phyloP scores from a whole-genome alignment of 768 basidiomycete species.

The Galerina sulciceps region DNA sequence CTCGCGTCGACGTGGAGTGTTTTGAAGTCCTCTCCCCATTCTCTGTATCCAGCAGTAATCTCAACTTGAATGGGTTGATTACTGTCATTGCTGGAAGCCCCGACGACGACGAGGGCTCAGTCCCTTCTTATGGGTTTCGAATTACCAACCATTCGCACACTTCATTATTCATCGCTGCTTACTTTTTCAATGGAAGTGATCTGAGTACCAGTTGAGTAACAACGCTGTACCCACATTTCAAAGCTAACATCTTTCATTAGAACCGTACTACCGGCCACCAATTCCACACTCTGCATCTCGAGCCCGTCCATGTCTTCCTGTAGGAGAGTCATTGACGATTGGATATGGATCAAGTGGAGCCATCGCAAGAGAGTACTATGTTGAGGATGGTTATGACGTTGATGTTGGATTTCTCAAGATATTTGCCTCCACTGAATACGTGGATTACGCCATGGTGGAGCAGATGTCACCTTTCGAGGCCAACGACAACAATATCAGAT shows the following conservation, averaged over 20 bases:
- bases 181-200: not conserved
- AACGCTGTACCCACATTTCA: too few species aligned
- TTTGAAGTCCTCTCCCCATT: not conserved
- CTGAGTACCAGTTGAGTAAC: not conserved
- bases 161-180: not conserved
- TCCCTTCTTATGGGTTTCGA: not conserved
- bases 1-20: not conserved
- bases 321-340: conserved; percentile 25
- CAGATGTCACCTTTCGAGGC: not conserved
- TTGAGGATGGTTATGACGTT: conserved; percentile 27
- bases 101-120: not conserved
- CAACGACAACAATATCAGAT: not conserved
- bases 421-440: conserved; percentile 29
- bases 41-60: not conserved
- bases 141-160: not conserved
- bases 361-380: conserved; percentile 21
- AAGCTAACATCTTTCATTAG: too few species aligned
- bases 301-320: not conserved
- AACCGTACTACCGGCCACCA: not conserved
- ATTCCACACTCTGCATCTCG: not conserved
- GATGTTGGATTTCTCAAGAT: conserved; percentile 41
- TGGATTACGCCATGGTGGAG: not conserved
- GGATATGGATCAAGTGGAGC: conserved; percentile 36
- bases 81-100: not conserved
- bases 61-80: not conserved